Evolutionary conservation across 1,284 basidiomycete species (phyloP), one percentile per base, ranked within the genome.

Genomic region (Tremellales sp.): DNA sequence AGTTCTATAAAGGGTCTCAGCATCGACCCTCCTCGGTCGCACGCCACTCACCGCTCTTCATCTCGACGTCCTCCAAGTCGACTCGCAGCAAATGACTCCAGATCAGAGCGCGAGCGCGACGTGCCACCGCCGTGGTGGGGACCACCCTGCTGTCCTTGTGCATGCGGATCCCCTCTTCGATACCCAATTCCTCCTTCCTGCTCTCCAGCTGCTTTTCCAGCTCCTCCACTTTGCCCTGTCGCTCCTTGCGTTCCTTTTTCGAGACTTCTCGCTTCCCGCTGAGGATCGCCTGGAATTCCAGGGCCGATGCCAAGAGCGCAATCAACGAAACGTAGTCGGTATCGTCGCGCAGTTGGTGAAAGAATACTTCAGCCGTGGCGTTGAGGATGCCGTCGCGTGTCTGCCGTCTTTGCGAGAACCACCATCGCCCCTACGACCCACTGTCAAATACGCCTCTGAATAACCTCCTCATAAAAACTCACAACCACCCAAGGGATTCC

Each of bases 331-430:
- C 76, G 57, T 89, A 81, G 1, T 78, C 78, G 5, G 86, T 85
- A 39, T 87, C 84, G 65, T 97, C 94, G 34, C 81, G 82, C 24
- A 97, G 66, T 14, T 79, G 76, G 68, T 88, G 88, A 82, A 97
- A 98, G 77, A 93, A 95, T 2, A 79, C 77, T 40, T 91, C 84
- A 1, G 94, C 94, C 0, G 91, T 90, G 36, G 77, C 77, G 40
- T 86, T 84, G 55, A 90, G 78, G 44, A 97, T 80, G 35, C 91
- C 90, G 61, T 98, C 95, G 70, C 97, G 95, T 25, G 95, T 98
- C 68, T 83, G 84, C 54, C 84, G 79, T 46, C 88, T 80, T 58
- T 85, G 89, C 14, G 91, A 89, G 68, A 97, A 98, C 95, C 95
- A 99, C 95, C 95, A 99, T 45, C 83, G 81, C 18, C 89, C 87